Base-by-base conservation (phyloP, 1,284 basidiomycete genomes). In the Microbotryum silenes-acaulis region DNA sequence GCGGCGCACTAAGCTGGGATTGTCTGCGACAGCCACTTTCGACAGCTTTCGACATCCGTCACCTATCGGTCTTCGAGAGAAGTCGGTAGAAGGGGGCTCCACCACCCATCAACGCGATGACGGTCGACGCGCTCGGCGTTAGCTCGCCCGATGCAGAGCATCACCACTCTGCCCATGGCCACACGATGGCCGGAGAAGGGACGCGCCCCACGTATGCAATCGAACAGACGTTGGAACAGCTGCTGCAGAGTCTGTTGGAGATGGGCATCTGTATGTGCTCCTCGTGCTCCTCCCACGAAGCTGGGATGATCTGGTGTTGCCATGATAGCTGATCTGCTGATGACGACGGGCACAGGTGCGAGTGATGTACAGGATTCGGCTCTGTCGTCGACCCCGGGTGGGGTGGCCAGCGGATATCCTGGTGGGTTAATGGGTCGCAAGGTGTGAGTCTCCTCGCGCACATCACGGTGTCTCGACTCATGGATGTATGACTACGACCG, bases 301-400 rank as follows among this genome's bases (percentile, higher is more conserved):
- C 23, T 18, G 46, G 20, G 20, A 21, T 14, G 51, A 21, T 18
- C 33, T 37, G 20, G 25, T 47, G 21, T 31, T 25, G 3, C n/a
- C 53, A 42, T 7, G 10, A 9, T 18, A 48, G 14, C 54, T 55
- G 27, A 55, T 27, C 33, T 8, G 5, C 16, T 29, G 6, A 5
- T 25, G 25, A 37, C n/a, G 6, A 12, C 29, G 18, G 12, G 33
- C 18, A 16, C 65, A 70, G 69, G 69, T 57, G 66, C 70, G 0
- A 67, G 62, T 53, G 70, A 71, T 51, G 69, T 71, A 6, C 70
- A 71, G 21, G 65, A 68, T 1, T 56, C 67, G 18, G 69, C 70
- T 1, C 57, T 71, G 37, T 69, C 69, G 53, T 48, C 51, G 29
- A 37, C 53, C 0, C 52, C 52, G 2, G 59, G 52, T 37, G 69